Conservation (phyloP, 495 filamentous ascomycete genomes). For the Daldinia caldariorum region DNA sequence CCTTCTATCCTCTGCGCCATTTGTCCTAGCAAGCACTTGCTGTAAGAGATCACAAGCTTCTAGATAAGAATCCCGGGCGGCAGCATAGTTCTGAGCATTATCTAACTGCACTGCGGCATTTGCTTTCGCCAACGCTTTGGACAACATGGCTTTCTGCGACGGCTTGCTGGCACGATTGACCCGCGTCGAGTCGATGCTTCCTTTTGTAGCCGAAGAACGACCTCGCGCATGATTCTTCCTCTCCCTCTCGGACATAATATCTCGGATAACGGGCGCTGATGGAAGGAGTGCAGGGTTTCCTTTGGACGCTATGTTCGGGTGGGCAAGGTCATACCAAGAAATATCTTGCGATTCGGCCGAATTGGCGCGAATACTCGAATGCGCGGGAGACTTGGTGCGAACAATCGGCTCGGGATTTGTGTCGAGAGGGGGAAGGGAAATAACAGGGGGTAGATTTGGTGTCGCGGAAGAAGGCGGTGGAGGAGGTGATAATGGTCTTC, state of each 20-base stretch:
- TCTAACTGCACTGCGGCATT: slow-evolving; percentile 95
- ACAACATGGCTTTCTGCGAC: slow-evolving; percentile 95
- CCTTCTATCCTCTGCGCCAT: slow-evolving; percentile 81
- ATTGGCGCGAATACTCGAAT: slow-evolving; percentile 33
- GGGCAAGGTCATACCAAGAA: slow-evolving; percentile 36
- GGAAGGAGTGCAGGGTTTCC: slow-evolving; percentile 37
- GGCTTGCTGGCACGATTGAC: slow-evolving; percentile 53
- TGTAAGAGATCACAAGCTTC: slow-evolving; percentile 90
- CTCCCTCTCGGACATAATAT: slow-evolving; percentile 44
- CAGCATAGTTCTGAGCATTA: slow-evolving; percentile 93
- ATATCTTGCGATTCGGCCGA: slow-evolving; percentile 36
- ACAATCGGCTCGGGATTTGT: slow-evolving; percentile 37
- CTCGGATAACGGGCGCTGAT: slow-evolving; percentile 38
- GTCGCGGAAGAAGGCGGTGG: slow-evolving; percentile 50
- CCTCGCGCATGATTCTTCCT: slow-evolving; percentile 59
- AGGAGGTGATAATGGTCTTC: slow-evolving; percentile 38
- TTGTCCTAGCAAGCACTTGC: slow-evolving; percentile 85
- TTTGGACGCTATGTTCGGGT: slow-evolving; percentile 24
- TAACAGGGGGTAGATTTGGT: slow-evolving; percentile 44
- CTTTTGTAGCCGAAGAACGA: slow-evolving; percentile 56
- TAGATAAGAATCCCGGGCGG: slow-evolving; percentile 88
- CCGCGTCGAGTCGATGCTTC: slow-evolving; percentile 53
- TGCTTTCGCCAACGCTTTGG: slow-evolving; percentile 90
- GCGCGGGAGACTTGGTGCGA: slow-evolving; percentile 22
- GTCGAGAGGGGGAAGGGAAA: slow-evolving; percentile 43